Conservation (phyloP, 2,329 filamentous ascomycete genomes). For the Arthrobotrys entomopaga region DNA sequence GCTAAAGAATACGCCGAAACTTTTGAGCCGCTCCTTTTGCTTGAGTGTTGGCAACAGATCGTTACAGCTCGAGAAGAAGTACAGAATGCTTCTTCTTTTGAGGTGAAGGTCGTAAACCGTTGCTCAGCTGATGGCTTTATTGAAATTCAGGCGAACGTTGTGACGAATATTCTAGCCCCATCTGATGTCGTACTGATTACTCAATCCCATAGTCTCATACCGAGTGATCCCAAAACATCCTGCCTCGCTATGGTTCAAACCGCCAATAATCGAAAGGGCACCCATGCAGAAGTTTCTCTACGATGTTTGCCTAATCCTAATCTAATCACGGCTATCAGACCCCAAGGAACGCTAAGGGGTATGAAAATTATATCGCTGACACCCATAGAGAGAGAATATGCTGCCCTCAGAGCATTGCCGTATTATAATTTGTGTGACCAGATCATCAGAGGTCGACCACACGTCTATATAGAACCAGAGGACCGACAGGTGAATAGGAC, state of each 20-base stretch:
- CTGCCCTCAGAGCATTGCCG: constrained; percentile 85
- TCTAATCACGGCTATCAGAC: constrained; percentile 31
- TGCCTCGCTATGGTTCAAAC: constrained; percentile 86
- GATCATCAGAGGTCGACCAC: constrained; percentile 87
- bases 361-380: constrained; percentile 70
- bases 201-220: constrained; percentile 75
- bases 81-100: constrained; percentile 79
- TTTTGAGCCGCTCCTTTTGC: constrained; percentile 87
- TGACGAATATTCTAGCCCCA: constrained; percentile 76
- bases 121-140: constrained; percentile 92
- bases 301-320: constrained; percentile 73
- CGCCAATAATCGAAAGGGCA: constrained; percentile 78
- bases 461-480: constrained; percentile 82
- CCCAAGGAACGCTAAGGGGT: constrained; percentile 40
- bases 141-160: constrained; percentile 86
- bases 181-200: constrained; percentile 89
- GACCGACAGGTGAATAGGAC: constrained; percentile 76
- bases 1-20: constrained; percentile 84
- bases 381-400: constrained; percentile 94
- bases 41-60: constrained; percentile 96
- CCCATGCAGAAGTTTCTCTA: constrained; percentile 83
- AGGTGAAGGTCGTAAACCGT: constrained; percentile 86
- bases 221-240: constrained; percentile 73
- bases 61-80: constrained; percentile 85
- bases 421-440: constrained; percentile 97